These are phyloP conservation scores for Immersiporthe knoxdaviesiana DNA, from an alignment of 2,329 filamentous ascomycete species.

Conservation along the genomic window DNA sequence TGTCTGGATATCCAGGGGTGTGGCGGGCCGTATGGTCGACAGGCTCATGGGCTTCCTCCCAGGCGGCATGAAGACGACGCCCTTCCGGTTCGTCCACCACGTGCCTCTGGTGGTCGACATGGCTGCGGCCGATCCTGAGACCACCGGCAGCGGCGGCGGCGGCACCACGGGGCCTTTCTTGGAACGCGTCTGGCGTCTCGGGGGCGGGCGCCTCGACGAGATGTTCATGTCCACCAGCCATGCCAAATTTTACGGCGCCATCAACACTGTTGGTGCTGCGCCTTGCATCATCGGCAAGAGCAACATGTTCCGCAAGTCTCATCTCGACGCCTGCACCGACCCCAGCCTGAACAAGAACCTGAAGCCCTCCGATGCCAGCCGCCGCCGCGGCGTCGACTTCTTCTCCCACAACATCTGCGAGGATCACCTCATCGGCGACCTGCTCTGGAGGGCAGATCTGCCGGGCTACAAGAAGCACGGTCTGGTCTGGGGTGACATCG, in stretches of 20 bases:
- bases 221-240: constrained; percentile 93
- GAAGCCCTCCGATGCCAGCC: constrained; percentile 41
- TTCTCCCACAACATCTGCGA: constrained; percentile 98
- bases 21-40: constrained; percentile 87
- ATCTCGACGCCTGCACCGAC: constrained; percentile 75
- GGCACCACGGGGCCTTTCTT: not conserved
- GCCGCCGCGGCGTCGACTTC: constrained; percentile 76
- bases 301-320: constrained; percentile 95
- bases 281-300: constrained; percentile 96
- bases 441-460: constrained; percentile 76
- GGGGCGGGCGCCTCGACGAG: constrained; percentile 87
- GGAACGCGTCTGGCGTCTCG: constrained; percentile 42
- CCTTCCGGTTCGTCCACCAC: constrained; percentile 94
- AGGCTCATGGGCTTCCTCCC: constrained; percentile 71
- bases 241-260: constrained; percentile 96
- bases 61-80: constrained; percentile 51
- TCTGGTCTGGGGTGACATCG: constrained; percentile 82
- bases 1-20: constrained; percentile 82
- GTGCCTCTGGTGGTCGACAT: constrained; percentile 87
- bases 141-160: not conserved
- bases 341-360: constrained; percentile 49
- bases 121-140: constrained; percentile 34
- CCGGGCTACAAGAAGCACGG: constrained; percentile 76
- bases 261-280: constrained; percentile 88
- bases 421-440: constrained; percentile 91